These are phyloP conservation scores for Diplosphaera chodatii DNA, from an alignment of 139 green algal genomes.

Conservation along the genomic window DNA sequence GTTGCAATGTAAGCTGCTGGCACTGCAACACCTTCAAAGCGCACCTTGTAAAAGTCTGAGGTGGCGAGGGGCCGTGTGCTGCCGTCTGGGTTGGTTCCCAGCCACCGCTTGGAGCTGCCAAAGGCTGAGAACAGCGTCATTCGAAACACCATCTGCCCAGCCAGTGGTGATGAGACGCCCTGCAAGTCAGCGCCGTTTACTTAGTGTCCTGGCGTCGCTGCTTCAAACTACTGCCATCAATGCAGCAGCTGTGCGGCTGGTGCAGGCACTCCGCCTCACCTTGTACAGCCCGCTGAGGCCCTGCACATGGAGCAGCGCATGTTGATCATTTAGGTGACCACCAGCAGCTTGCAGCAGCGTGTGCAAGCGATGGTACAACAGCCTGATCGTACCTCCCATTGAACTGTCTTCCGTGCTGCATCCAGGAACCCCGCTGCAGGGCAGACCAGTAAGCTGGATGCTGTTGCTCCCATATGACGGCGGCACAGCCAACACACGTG, in stretches of 20 bases:
- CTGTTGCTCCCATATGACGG: too few species aligned
- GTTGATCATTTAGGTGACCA: too few species aligned
- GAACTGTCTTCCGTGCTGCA: constrained; percentile 82
- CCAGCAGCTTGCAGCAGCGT: too few species aligned
- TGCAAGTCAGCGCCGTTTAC: too few species aligned
- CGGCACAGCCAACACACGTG: too few species aligned
- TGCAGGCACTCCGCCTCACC: too few species aligned
- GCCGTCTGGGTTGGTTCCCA: constrained; percentile 75
- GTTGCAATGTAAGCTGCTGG: too few species aligned
- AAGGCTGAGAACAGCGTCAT: constrained; percentile 83
- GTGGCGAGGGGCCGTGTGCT: constrained; percentile 36
- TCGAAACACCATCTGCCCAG: constrained; percentile 91
- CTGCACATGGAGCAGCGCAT: neutral
- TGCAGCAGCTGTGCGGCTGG: too few species aligned
- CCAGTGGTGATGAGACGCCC: constrained; percentile 85
- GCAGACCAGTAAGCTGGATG: neutral
- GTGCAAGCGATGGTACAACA: too few species aligned
- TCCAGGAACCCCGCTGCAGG: constrained; percentile 80
- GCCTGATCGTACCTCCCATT: constrained; percentile 56
- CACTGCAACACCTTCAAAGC: too few species aligned
- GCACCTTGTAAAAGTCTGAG: constrained; percentile 68
- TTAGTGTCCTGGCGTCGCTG: too few species aligned
- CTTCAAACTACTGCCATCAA: too few species aligned
- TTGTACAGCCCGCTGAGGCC: constrained; percentile 87
- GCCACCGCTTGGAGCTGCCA: constrained; percentile 71